phyloP scores from a whole-genome alignment of 1,139 yeast species.

The Geotrichum australiense region DNA sequence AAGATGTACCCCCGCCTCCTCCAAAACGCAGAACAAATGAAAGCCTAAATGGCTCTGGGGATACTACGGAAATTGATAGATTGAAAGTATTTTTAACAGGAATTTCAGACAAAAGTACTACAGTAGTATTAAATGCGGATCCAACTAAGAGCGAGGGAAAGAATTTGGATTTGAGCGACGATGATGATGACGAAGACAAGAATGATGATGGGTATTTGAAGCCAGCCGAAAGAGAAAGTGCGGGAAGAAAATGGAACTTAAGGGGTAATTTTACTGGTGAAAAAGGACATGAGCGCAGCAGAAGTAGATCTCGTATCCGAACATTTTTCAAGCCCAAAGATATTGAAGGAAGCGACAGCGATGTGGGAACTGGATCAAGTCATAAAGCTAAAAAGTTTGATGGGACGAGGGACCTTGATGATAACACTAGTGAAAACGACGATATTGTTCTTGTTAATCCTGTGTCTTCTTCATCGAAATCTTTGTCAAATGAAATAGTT shows the following conservation, averaged over 20 bases:
- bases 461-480: too few species aligned
- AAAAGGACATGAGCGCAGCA: not conserved
- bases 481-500: too few species aligned
- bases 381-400: too few species aligned
- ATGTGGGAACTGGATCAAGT: too few species aligned
- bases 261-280: constrained; percentile 4
- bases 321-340: not conserved
- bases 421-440: too few species aligned
- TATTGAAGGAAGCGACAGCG: constrained; percentile 17
- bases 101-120: constrained; percentile 30
- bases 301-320: not conserved
- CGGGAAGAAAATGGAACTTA: constrained; percentile 28
- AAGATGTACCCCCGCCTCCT: constrained; percentile 7
- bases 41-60: constrained; percentile 4
- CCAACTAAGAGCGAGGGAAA: too few species aligned
- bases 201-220: constrained; percentile 51
- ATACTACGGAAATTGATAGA: constrained; percentile 20
- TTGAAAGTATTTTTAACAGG: constrained; percentile 34
- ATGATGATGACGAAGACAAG: constrained; percentile 32
- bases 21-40: constrained; percentile 2
- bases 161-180: too few species aligned
- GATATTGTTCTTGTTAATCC: too few species aligned
- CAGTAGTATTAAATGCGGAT: constrained; percentile 33
- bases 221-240: constrained; percentile 39
- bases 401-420: too few species aligned